Conservation (phyloP, 352 stramenopile genomes). For the Phytopythium chamaehyphon region DNA sequence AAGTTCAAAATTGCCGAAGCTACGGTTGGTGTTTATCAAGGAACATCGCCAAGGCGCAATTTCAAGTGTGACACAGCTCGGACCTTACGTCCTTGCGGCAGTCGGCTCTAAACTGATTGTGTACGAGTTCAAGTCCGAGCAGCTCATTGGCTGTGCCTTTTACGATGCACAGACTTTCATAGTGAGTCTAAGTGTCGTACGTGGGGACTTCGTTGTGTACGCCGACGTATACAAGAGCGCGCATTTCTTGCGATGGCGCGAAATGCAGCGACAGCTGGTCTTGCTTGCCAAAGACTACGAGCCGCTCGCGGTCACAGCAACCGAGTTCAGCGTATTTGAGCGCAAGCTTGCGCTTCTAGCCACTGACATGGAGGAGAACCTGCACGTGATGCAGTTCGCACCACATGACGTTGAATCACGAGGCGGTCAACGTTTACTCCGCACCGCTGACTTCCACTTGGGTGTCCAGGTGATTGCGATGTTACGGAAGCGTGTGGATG, state of each 20-base stretch:
- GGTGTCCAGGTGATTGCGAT: constrained; percentile 74
- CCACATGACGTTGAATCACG: constrained; percentile 83
- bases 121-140: constrained; percentile 88
- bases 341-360: constrained; percentile 66
- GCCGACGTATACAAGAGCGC: constrained; percentile 88
- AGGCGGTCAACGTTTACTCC: constrained; percentile 74
- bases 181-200: constrained; percentile 75
- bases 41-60: constrained; percentile 83
- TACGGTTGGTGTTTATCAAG: constrained; percentile 82
- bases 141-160: constrained; percentile 82
- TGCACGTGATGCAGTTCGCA: constrained; percentile 86
- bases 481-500: constrained; percentile 67
- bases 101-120: constrained; percentile 87
- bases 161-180: constrained; percentile 89
- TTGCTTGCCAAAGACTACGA: constrained; percentile 87
- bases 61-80: constrained; percentile 69
- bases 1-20: constrained; percentile 77
- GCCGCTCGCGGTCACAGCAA: constrained; percentile 66
- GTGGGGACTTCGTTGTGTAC: constrained; percentile 81
- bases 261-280: constrained; percentile 75
- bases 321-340: constrained; percentile 83
- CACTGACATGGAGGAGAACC: constrained; percentile 80
- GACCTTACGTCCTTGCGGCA: constrained; percentile 77
- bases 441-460: constrained; percentile 81
- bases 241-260: constrained; percentile 84